Conservation (phyloP, 176 grass and related monocot genomes). For the Triticum turgidum region DNA sequence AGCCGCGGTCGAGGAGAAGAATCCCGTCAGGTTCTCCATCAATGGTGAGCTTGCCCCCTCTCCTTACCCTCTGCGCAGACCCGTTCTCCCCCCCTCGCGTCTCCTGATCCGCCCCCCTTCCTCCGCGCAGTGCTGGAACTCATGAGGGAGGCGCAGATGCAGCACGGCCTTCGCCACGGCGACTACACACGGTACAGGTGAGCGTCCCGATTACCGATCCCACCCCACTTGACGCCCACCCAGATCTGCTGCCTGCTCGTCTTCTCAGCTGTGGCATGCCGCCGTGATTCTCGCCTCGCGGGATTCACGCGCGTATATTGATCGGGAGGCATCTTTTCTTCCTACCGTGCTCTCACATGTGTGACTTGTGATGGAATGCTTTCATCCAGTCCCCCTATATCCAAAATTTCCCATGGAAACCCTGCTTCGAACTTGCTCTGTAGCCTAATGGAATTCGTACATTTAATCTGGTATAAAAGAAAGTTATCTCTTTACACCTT, state of each 20-base stretch:
- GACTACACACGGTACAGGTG: constrained; percentile 92
- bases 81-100: not conserved
- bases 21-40: constrained; percentile 72
- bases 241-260: constrained; percentile 20
- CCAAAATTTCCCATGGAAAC: not conserved
- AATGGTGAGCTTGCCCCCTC: constrained; percentile 49
- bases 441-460: not conserved
- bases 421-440: not conserved
- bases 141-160: constrained; percentile 94
- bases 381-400: not conserved
- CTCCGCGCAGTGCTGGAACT: constrained; percentile 68
- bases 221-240: not conserved
- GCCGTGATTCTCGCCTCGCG: not conserved
- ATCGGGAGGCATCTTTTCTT: not conserved
- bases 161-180: constrained; percentile 88
- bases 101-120: not conserved
- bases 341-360: not conserved
- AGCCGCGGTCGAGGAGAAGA: constrained; percentile 48
- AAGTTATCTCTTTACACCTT: not conserved
- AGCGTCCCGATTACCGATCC: not conserved
- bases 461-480: not conserved
- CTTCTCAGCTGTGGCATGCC: not conserved
- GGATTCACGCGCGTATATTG: not conserved
- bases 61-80: not conserved
- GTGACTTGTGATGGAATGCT: not conserved